These are phyloP conservation scores for Comarum palustre DNA, from an alignment of 306 rosid species.

Conservation along the genomic window DNA sequence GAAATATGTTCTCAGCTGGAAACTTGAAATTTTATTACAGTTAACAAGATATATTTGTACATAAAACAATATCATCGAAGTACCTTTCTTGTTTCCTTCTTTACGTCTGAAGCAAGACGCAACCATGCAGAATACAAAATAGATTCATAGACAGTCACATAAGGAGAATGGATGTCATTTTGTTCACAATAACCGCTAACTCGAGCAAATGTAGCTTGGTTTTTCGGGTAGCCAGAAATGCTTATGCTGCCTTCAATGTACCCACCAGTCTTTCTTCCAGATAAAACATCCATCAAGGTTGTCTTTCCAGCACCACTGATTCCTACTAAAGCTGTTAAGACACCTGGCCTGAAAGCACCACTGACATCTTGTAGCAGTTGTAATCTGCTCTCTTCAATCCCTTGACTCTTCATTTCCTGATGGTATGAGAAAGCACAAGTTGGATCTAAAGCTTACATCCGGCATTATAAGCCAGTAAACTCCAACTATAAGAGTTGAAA, in stretches of 20 bases:
- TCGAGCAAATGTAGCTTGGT: conserved; percentile 47
- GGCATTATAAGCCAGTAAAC: background rate
- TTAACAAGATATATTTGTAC: background rate
- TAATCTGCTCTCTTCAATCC: conserved; percentile 32
- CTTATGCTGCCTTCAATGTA: conserved; percentile 42
- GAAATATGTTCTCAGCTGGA: background rate
- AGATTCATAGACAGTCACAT: conserved; percentile 46
- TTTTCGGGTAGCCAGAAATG: conserved; percentile 46
- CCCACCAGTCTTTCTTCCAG: conserved; percentile 51
- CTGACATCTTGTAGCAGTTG: conserved; percentile 36
- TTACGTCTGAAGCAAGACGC: conserved; percentile 38
- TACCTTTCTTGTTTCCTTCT: conserved; percentile 34
- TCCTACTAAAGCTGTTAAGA: conserved; percentile 44
- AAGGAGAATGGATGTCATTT: conserved; percentile 48
- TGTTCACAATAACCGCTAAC: conserved; percentile 50
- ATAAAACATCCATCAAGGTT: conserved; percentile 47
- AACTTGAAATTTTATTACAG: background rate
- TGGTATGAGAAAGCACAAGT: background rate
- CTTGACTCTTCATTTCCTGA: conserved; percentile 52
- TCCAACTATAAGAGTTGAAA: background rate
- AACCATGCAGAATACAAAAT: conserved; percentile 44
- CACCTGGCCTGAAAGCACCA: conserved; percentile 46
- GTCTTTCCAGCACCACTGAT: conserved; percentile 56
- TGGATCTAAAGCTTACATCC: background rate
- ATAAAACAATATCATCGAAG: background rate